Evolutionary conservation across 139 green algal genomes (phyloP), one percentile per base, ranked within the genome.

Genomic region (Micromonas commoda): DNA sequence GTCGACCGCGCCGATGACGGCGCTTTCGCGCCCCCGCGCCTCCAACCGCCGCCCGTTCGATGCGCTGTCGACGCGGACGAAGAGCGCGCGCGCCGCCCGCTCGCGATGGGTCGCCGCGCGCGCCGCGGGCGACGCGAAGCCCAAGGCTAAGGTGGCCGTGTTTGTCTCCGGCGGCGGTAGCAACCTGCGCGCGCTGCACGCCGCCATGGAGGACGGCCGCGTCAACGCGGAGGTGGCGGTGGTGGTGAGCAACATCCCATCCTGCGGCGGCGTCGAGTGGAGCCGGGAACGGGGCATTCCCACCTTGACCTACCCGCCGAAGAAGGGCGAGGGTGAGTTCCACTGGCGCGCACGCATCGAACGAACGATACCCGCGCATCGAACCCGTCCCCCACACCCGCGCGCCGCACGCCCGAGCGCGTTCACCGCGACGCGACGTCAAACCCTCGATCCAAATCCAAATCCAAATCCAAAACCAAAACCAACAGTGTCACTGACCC

Each of bases 211-310:
- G 28, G 34, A 68, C 19, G 83, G 77, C 23, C 35, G 64, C 28
- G 67, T 85, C 5, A 53, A 65, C 21, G 83, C 64, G 3, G 35
- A 84, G 19, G 65, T 87, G 24, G 77, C 45, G 2, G 80, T 81
- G 31, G 83, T 87, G 20, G 80, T 87, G 6, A 84, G 54, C 2
- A 77, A 85, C 53, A 80, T 81, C 29, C 26, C 71, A 63, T 57
- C 38, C 5, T 98, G 94, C 81, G 89, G 86, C 2, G 95, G 86
- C 23, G 90, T 86, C n/a, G 26, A 80, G 0, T 97, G 91, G 77
- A 93, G 93, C 0, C 24, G 79, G 32, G 38, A 86, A 21, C 82
- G 91, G 64, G 87, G 86, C 84, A 96, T 98, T 24, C 83, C 89
- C 28, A 88, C 79, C 1, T 29, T 93, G 2, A 87, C 82, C 6